Evolutionary conservation across 23 red algal species (phyloP).

Genomic region (Agarophyton chilense): DNA sequence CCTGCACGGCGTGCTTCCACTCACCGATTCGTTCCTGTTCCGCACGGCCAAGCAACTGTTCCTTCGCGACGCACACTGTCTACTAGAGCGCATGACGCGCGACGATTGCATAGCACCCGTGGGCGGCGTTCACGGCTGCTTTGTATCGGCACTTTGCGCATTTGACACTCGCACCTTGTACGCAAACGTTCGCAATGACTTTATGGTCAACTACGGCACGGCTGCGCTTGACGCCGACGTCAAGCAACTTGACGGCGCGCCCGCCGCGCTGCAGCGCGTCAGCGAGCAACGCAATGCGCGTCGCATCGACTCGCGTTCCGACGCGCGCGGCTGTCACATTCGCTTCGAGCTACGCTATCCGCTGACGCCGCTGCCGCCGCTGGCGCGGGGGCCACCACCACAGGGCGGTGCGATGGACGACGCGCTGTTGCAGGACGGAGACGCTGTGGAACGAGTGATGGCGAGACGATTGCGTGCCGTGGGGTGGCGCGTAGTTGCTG

Average conservation of each 20-base stretch:
- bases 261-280: constrained; percentile 3
- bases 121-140: neutral
- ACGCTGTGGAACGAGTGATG: constrained; percentile 35
- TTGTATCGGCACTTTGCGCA: constrained; percentile 51
- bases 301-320: constrained; percentile 15
- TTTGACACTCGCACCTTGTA: constrained; percentile 48
- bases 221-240: constrained; percentile 50
- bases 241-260: neutral
- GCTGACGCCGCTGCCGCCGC: neutral
- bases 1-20: constrained; percentile 10
- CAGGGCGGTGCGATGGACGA: too few relatives aligned
- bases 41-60: constrained; percentile 46
- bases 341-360: constrained; percentile 8
- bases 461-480: constrained; percentile 27
- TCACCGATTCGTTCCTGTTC: constrained; percentile 22
- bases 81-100: constrained; percentile 56
- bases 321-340: constrained; percentile 41
- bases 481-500: constrained; percentile 59
- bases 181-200: constrained; percentile 74
- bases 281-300: neutral
- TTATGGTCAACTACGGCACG: constrained; percentile 84
- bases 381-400: too few relatives aligned
- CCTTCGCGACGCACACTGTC: constrained; percentile 19
- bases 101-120: too few relatives aligned
- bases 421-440: neutral